Evolutionary conservation across 805 yeast species (phyloP).

Genomic region (Dipodascus geniculatus): DNA sequence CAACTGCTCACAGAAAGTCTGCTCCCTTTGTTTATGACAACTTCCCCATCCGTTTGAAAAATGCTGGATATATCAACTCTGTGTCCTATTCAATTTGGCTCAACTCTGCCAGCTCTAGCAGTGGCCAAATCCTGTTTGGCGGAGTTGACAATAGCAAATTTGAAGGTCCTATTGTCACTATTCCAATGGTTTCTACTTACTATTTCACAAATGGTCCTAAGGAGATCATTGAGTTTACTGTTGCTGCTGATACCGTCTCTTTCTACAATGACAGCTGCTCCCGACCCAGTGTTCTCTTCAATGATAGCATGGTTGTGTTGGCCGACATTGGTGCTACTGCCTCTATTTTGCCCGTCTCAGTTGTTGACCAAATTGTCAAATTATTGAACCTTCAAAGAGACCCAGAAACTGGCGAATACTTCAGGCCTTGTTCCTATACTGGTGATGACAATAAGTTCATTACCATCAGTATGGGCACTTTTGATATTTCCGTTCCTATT

Average conservation of each 20-base stretch:
- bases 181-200: conserved; percentile 1
- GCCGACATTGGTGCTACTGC: conserved; percentile 1
- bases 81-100: conserved; percentile 37
- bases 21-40: conserved; percentile 17
- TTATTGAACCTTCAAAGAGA: background rate
- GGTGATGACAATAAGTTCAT: conserved; percentile 1
- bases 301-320: background rate
- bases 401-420: background rate
- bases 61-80: conserved; percentile 30
- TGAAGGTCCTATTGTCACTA: conserved; percentile 23
- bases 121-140: conserved; percentile 33
- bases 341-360: background rate
- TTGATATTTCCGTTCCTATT: background rate
- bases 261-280: conserved; percentile 1
- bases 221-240: background rate
- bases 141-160: conserved; percentile 34
- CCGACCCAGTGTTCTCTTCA: background rate
- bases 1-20: conserved; percentile 8
- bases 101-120: conserved; percentile 23
- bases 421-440: background rate
- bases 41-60: conserved; percentile 25
- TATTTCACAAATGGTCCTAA: background rate
- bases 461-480: background rate
- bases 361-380: background rate
- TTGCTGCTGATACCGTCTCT: background rate